Conservation (phyloP, 805 yeast genomes). For the Cyberlindnera mycetangii region DNA sequence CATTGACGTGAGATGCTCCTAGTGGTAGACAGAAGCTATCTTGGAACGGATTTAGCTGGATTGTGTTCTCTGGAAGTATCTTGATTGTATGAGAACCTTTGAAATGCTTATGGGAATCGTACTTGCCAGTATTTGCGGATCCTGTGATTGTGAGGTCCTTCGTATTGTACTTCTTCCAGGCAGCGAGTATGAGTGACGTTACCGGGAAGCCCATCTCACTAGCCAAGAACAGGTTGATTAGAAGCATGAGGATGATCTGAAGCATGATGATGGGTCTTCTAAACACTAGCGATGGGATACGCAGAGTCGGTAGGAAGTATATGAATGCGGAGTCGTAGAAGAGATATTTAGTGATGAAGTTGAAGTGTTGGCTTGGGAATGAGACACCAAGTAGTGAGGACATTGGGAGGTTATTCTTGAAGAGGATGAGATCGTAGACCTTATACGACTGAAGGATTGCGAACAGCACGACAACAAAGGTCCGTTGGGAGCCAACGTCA, state of each 20-base stretch:
- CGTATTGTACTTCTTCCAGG: slow-evolving; percentile 41
- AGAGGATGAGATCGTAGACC: slow-evolving; percentile 61
- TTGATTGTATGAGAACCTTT: slow-evolving; percentile 85
- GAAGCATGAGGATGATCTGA: slow-evolving; percentile 45
- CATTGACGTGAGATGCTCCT: slow-evolving; percentile 28
- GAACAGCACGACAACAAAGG: slow-evolving; percentile 63
- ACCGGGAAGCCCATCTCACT: slow-evolving; percentile 49
- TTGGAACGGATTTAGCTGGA: slow-evolving; percentile 72
- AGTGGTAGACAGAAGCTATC: slow-evolving; percentile 59
- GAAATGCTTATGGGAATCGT: slow-evolving; percentile 47
- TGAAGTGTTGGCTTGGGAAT: slow-evolving; percentile 46
- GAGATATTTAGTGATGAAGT: slow-evolving; percentile 67
- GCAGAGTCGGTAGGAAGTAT: slow-evolving; percentile 67
- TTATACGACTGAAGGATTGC: slow-evolving; percentile 83
- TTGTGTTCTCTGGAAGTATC: slow-evolving; percentile 88
- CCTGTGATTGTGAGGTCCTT: slow-evolving; percentile 55
- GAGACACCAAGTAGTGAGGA: slow-evolving; percentile 33
- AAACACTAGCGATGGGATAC: slow-evolving; percentile 73
- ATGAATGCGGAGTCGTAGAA: slow-evolving; percentile 69
- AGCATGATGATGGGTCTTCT: slow-evolving; percentile 51
- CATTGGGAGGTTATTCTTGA: slow-evolving; percentile 44
- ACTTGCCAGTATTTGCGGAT: slow-evolving; percentile 33
- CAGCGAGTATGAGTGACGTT: slow-evolving; percentile 35
- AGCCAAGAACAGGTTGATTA: slow-evolving; percentile 52
- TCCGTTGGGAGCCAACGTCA: slow-evolving; percentile 76